Evolutionary conservation across 2,329 filamentous ascomycete species (phyloP).

Genomic region (Phialophora tarda): DNA sequence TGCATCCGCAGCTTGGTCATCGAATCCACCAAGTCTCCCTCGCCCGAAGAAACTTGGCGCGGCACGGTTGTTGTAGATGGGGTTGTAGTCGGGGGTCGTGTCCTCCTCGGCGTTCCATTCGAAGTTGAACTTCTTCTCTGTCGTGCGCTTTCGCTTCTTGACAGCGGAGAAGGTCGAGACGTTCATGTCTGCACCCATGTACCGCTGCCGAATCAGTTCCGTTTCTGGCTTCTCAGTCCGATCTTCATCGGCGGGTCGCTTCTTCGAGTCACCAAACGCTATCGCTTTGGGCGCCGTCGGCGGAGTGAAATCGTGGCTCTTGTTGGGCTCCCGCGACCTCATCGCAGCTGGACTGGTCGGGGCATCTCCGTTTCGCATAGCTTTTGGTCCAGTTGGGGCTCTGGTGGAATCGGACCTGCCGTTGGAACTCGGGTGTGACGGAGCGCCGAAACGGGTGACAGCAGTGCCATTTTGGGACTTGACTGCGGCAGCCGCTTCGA

Average conservation of each 20-base stretch:
- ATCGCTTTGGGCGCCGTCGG: slow-evolving; percentile 53
- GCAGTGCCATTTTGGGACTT: slow-evolving; percentile 25
- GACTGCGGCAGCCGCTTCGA: slow-evolving; percentile 55
- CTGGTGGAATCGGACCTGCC: slow-evolving; percentile 34
- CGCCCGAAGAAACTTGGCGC: slow-evolving; percentile 73
- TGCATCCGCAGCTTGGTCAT: slow-evolving; percentile 60
- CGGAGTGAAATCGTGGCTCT: slow-evolving; percentile 60
- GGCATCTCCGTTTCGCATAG: slow-evolving; percentile 61
- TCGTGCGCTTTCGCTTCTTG: slow-evolving; percentile 92
- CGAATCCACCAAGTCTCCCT: slow-evolving; percentile 70
- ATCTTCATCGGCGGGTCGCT: slow-evolving; percentile 57
- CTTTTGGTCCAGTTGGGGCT: slow-evolving; percentile 74
- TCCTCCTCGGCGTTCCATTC: slow-evolving; percentile 97
- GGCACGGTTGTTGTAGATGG: slow-evolving; percentile 72
- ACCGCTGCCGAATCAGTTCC: slow-evolving; percentile 75
- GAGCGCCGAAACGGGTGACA: slow-evolving; percentile 17
- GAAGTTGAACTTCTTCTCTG: slow-evolving; percentile 98
- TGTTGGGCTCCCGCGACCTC: slow-evolving; percentile 51
- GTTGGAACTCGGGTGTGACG: neutral
- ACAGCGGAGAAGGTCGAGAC: slow-evolving; percentile 88
- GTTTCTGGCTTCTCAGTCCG: slow-evolving; percentile 69
- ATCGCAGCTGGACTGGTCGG: slow-evolving; percentile 59
- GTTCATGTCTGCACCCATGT: slow-evolving; percentile 90
- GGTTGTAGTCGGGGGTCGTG: slow-evolving; percentile 82
- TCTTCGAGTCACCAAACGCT: slow-evolving; percentile 49